Evolutionary conservation across 2,329 filamentous ascomycete genomes (phyloP), one percentile per base, ranked within the genome.

Genomic region (Colletotrichum sp.): DNA sequence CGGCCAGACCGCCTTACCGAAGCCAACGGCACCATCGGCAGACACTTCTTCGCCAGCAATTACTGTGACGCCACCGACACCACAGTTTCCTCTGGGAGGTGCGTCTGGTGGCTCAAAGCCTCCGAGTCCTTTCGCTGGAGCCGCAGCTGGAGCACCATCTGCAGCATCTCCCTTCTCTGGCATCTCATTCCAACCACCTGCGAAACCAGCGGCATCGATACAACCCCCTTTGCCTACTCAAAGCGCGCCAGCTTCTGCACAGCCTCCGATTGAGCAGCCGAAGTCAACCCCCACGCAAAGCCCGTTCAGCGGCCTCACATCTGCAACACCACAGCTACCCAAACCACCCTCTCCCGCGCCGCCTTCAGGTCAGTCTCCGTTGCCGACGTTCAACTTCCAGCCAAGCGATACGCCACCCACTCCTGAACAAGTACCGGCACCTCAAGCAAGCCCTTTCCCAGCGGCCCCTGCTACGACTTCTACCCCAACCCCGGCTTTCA

Each of bases 51-150:
- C 76, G 8, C 74, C 78, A 15, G 62, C 74, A 13, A 75, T 78
- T 27, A 77, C 69, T 29, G 61, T 77, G 30, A 78, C 75, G 19
- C 77, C 77, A 12, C 69, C 74, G 13, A 78, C 78, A 57, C 74
- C 78, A 15, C 70, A 64, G 15, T 77, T 77, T 61, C 57, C 76
- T 5, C 52, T 69, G 8, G n/a, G 74, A 32, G 57, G 32, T 22
- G 25, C 71, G 25, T 29, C 63, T 7, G 22, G 55, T 11, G 22
- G 70, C 8, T 39, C 66, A 22, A 39, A 69, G 25, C 27, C 67
- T 5, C 59, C 67, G 27, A 76, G 63, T 49, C 77, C 44, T 32
- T 72, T 69, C 16, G 44, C 64, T 16, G 57, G 29, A 27, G 16
- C 68, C 52, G 52, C 29, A 32, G 30, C 63, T 9, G 19, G 36